Base-by-base conservation (phyloP, 768 basidiomycete genomes). In the Ramaria sp. region DNA sequence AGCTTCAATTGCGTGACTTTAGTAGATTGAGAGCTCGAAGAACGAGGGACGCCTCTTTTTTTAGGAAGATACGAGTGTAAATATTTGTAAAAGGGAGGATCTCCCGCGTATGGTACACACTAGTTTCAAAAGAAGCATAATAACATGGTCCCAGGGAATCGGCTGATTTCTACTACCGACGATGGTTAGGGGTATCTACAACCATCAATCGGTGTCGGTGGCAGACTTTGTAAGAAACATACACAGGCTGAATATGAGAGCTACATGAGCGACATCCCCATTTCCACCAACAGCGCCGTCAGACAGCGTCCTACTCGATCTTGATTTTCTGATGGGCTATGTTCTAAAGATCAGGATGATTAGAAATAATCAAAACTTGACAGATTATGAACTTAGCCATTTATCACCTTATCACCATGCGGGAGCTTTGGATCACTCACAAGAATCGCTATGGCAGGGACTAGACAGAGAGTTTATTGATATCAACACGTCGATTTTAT, bases 331-430 rank as follows among this genome's bases (percentile, higher is more conserved):
- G n/a, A 50, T 32, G 18, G 50, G 30, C 50, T 30, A 50, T 7
- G 50, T 50, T 22, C 50, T 50, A 22, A 50, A 50, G 3, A 36
- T 24, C 20, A 50, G 34, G 13, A 50, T 32, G 20, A 50, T 30
- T 50, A 42, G 48, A 8, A 37, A 30, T 16, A 7, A 36, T 1
- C 13, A 13, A 64, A 22, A 59, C n/a, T 59, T 61, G 48, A 37
- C 24, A 28, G 12, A 24, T 45, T 8, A 45, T 16, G 12, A 45
- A 45, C 16, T n/a, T 45, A 16, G 16, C 8, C 16, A 20, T n/a
- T n/a, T n/a, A n/a, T n/a, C n/a, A n/a, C n/a, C n/a, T 16, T 4
- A 25, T 18, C 5, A 45, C 44, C 5, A 7, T 13, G 38, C 13
- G 18, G 16, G 38, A 39, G 30, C 30, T n/a, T 32, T 32, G 30